These are phyloP conservation scores for Arthrocladium fulminans DNA, from an alignment of 2,329 filamentous ascomycete species.

Conservation along the genomic window DNA sequence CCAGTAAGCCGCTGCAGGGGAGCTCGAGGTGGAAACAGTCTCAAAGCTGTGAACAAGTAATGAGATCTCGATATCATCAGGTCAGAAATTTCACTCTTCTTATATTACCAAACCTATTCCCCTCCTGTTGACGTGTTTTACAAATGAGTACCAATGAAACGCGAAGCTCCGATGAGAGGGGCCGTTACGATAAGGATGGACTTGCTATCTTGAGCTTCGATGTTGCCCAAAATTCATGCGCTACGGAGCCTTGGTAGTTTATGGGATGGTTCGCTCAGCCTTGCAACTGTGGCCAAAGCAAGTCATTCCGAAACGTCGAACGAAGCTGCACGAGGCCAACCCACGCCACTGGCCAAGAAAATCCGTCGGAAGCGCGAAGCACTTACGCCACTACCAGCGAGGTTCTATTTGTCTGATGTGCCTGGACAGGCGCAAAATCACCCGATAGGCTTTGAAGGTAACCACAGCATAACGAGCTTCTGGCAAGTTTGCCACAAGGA, in stretches of 20 bases:
- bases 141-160: background rate
- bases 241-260: background rate
- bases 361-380: too few relatives aligned
- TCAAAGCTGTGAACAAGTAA: background rate
- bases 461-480: too few relatives aligned
- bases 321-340: too few relatives aligned
- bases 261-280: too few relatives aligned
- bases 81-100: background rate
- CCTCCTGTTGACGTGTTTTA: background rate
- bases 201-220: background rate
- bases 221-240: background rate
- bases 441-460: too few relatives aligned
- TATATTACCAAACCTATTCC: background rate
- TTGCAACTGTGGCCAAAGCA: background rate
- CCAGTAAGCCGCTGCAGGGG: background rate
- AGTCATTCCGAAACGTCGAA: background rate
- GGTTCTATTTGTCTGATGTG: too few relatives aligned
- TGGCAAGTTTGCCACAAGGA: too few relatives aligned
- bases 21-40: background rate
- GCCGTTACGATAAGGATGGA: conserved; percentile 6
- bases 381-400: too few relatives aligned
- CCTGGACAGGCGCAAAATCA: too few relatives aligned
- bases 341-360: background rate
- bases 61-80: background rate
- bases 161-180: conserved; percentile 4